Evolutionary conservation across 2,329 filamentous ascomycete species (phyloP).

Genomic region (Fusarium coicis): DNA sequence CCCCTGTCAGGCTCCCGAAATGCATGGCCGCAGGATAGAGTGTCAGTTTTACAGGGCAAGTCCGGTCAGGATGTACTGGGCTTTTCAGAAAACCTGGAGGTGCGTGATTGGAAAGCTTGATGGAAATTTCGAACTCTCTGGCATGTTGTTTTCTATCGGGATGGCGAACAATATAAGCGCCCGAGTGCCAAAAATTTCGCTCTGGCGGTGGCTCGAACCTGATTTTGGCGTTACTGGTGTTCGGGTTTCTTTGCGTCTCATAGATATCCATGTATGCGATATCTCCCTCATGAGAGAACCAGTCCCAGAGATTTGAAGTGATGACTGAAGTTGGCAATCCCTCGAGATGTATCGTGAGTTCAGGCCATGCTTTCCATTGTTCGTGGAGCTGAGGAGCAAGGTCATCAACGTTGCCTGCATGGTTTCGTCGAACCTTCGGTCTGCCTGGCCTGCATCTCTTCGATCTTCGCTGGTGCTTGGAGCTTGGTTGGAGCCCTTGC

Average conservation of each 20-base stretch:
- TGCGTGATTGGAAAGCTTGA: neutral
- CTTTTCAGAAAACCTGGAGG: conserved; percentile 33
- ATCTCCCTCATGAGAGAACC: conserved; percentile 63
- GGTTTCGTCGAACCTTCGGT: neutral
- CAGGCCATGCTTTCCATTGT: conserved; percentile 51
- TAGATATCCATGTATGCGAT: conserved; percentile 68
- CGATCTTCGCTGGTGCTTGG: neutral
- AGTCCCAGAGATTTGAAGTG: conserved; percentile 59
- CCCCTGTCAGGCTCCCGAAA: conserved; percentile 69
- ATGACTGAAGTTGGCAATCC: conserved; percentile 51
- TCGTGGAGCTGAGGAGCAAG: neutral
- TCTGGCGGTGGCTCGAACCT: conserved; percentile 68
- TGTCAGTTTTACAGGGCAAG: conserved; percentile 51
- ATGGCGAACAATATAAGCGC: conserved; percentile 43
- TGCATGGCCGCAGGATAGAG: conserved; percentile 61
- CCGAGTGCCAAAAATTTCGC: conserved; percentile 61
- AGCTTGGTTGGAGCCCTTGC: neutral
- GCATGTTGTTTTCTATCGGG: conserved; percentile 34
- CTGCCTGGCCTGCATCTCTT: neutral
- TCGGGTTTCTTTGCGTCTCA: neutral
- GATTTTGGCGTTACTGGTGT: conserved; percentile 55
- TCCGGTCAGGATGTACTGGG: conserved; percentile 27
- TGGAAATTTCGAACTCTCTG: conserved; percentile 32
- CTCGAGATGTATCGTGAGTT: conserved; percentile 47
- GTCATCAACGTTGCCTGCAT: neutral